phyloP scores from a whole-genome alignment of 768 basidiomycete species.

The Termitomyces sp. region DNA sequence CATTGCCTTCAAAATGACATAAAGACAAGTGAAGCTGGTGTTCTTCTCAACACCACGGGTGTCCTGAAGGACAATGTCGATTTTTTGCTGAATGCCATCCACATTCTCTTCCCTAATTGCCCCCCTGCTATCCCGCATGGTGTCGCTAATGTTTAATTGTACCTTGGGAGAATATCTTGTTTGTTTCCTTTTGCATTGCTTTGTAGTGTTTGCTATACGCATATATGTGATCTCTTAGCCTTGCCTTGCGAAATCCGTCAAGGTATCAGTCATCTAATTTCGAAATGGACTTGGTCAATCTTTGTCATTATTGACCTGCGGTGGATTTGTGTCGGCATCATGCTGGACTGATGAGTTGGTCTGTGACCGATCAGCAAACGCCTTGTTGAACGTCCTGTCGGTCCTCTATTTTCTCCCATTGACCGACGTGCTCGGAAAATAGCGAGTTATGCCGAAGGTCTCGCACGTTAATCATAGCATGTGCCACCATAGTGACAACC shows the following conservation, averaged over 20 bases:
- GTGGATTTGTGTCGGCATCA: no score
- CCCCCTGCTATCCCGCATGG: constrained; percentile 7
- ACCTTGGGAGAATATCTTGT: background rate
- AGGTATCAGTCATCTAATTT: background rate
- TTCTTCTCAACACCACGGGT: constrained; percentile 12
- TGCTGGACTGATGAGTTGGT: no score
- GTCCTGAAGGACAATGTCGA: constrained; percentile 11
- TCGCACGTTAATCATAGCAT: background rate
- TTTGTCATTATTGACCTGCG: no score
- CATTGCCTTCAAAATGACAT: constrained; percentile 34
- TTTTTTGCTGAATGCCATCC: constrained; percentile 10
- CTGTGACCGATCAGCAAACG: no score
- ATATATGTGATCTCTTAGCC: background rate
- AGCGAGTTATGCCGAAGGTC: no score
- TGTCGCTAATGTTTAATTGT: constrained; percentile 2
- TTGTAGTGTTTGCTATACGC: background rate
- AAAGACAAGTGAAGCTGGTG: background rate
- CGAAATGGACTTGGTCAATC: no score
- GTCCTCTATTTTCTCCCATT: background rate
- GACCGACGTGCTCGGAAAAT: background rate
- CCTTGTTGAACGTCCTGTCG: no score
- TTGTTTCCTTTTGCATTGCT: background rate
- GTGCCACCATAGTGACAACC: background rate
- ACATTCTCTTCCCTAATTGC: constrained; percentile 5
- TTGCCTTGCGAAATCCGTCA: background rate